Evolutionary conservation across 202 grass and related monocot genomes (phyloP), one percentile per base, ranked within the genome.

Genomic region (Schoenoplectus tabernaemontani): DNA sequence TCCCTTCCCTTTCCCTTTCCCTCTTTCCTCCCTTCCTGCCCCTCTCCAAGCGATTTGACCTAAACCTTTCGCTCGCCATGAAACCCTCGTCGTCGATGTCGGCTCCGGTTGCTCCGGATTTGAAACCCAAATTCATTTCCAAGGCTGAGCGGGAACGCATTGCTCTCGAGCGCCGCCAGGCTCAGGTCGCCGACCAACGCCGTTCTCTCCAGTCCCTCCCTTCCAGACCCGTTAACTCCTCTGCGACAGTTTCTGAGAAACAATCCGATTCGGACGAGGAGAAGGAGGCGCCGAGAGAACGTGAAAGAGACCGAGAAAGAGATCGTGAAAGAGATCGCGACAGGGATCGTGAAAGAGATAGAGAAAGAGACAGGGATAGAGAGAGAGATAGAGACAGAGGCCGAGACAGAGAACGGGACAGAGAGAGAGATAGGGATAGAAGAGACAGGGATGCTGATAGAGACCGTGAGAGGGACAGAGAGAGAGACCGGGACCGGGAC

Each of bases 91-190:
- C 85, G 15, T 66, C 82, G 71, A 90, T 88, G 65, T 78, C 75
- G 58, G 93, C 90, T 84, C 86, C 85, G 17, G 26, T 34, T 0
- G 28, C 82, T 9, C 59, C 77, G 5, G 38, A 59, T 23, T 8
- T 38, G 23, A 88, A 88, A 63, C 87, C 83, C 3, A 86, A 90
- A 43, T 97, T 97, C 82, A 66, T 97, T 59, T 78, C 91, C 84
- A 90, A 90, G 77, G 89, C 88, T 30, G 87, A 97, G 84, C 79
- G 91, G 57, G 85, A 88, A 84, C 89, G 84, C 70, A 85, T 93
- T 3, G 93, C 93, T 32, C 91, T 97, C 42, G 88, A 90, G 85
- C 91, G 89, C 67, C 91, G 94, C 50, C 84, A 93, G 86, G 86
- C 88, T 41, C 87, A 76, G 26, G 94, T 97, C 80, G 79, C 87